Conservation (phyloP, 129 eudicot species). For the Oenanthe sinensis region DNA sequence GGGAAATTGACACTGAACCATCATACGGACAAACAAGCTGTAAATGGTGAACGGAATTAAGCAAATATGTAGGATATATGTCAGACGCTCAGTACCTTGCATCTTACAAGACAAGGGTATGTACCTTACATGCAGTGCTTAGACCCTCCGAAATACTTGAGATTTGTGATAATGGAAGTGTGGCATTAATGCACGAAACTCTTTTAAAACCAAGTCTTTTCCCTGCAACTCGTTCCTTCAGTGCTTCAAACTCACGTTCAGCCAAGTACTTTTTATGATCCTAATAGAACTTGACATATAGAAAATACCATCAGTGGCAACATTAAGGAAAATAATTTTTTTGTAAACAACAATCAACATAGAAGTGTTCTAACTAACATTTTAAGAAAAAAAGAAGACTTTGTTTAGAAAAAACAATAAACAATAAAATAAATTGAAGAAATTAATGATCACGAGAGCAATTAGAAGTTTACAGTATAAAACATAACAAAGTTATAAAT, state of each 20-base stretch:
- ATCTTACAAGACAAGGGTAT: neutral
- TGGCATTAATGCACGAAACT: conserved; percentile 83
- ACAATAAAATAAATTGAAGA: neutral
- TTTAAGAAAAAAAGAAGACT: neutral
- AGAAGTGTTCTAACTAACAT: neutral
- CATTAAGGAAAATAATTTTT: neutral
- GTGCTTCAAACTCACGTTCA: conserved; percentile 76
- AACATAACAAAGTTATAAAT: neutral
- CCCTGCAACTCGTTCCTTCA: conserved; percentile 80
- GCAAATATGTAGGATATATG: neutral
- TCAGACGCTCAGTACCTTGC: neutral
- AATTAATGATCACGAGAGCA: neutral
- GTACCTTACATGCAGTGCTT: conserved; percentile 63
- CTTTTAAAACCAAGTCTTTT: conserved; percentile 51
- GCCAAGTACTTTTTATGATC: conserved; percentile 86
- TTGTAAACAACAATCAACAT: neutral
- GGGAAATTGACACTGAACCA: neutral
- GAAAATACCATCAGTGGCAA: conserved; percentile 43
- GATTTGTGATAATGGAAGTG: conserved; percentile 50
- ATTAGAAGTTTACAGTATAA: neutral
- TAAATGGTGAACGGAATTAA: neutral
- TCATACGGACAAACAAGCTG: neutral
- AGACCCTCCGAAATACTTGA: conserved; percentile 40
- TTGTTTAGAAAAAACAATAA: neutral
- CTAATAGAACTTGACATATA: conserved; percentile 73